Evolutionary conservation across 1,284 basidiomycete genomes (phyloP).

Genomic region (Cryptococcus sp.): DNA sequence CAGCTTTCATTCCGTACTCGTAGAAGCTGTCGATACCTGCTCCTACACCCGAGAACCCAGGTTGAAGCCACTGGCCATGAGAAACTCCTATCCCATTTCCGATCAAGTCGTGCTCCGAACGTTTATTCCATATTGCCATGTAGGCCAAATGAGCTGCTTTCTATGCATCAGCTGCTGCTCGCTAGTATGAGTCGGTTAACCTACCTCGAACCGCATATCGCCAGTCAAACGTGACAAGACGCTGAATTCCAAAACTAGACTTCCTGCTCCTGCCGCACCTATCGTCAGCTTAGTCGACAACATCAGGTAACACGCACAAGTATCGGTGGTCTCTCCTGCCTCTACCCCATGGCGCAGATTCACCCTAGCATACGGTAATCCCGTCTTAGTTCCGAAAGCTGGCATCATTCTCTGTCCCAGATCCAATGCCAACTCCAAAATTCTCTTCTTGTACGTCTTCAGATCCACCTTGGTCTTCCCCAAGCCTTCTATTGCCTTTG

Average conservation of each 20-base stretch:
- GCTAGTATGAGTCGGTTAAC: slow-evolving; percentile 15
- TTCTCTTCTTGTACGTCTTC: slow-evolving; percentile 68
- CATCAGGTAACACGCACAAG: slow-evolving; percentile 28
- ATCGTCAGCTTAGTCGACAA: slow-evolving; percentile 40
- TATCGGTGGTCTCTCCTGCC: slow-evolving; percentile 38
- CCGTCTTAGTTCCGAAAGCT: slow-evolving; percentile 82
- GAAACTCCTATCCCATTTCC: slow-evolving; percentile 81
- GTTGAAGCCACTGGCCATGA: slow-evolving; percentile 51
- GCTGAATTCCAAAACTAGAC: slow-evolving; percentile 86
- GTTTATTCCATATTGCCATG: slow-evolving; percentile 86
- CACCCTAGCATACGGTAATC: slow-evolving; percentile 82
- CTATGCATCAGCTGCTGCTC: slow-evolving; percentile 17
- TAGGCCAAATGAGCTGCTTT: slow-evolving; percentile 59
- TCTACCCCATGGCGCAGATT: slow-evolving; percentile 38
- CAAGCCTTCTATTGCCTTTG: slow-evolving; percentile 14
- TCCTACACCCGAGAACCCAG: slow-evolving; percentile 73
- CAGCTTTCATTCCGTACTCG: slow-evolving; percentile 67
- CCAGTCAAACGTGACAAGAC: slow-evolving; percentile 81
- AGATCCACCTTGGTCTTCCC: slow-evolving; percentile 54
- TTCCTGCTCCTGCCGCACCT: slow-evolving; percentile 89
- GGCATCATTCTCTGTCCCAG: slow-evolving; percentile 77
- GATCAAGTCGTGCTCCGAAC: slow-evolving; percentile 72
- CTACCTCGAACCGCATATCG: slow-evolving; percentile 78
- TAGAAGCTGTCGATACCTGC: slow-evolving; percentile 92
- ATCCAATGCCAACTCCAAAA: slow-evolving; percentile 71